These are phyloP conservation scores for Lizonia empirigonia DNA, from an alignment of 2,329 filamentous ascomycete species.

Conservation along the genomic window DNA sequence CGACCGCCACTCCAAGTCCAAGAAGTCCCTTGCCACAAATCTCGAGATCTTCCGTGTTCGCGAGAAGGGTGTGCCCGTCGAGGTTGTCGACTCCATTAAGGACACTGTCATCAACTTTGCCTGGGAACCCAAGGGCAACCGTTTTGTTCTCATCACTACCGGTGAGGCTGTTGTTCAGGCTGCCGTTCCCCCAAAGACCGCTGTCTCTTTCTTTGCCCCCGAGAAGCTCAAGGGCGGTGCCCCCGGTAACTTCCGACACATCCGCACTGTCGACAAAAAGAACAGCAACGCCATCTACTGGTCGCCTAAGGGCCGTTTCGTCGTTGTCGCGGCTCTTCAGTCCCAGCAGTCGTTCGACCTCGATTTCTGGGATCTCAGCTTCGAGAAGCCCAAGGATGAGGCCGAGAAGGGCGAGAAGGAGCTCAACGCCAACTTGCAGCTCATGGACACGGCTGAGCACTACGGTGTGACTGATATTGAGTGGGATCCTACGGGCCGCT, in stretches of 20 bases:
- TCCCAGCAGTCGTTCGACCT: constrained; percentile 94
- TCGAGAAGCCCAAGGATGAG: constrained; percentile 76
- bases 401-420: constrained; percentile 93
- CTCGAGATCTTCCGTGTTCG: constrained; percentile 97
- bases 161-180: constrained; percentile 79
- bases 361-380: constrained; percentile 97
- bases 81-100: constrained; percentile 97
- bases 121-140: constrained; percentile 97
- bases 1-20: constrained; percentile 97
- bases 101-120: constrained; percentile 99
- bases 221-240: constrained; percentile 86
- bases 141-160: constrained; percentile 95
- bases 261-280: constrained; percentile 96
- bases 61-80: constrained; percentile 97
- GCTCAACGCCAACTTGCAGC: constrained; percentile 88
- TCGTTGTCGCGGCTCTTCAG: constrained; percentile 89
- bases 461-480: constrained; percentile 98
- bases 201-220: constrained; percentile 94
- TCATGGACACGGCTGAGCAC: constrained; percentile 93
- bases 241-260: constrained; percentile 93
- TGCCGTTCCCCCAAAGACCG: constrained; percentile 89
- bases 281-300: constrained; percentile 99
- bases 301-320: constrained; percentile 94
- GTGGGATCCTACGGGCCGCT: constrained; percentile 96
- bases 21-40: constrained; percentile 96